Conservation (phyloP, 176 grass and related monocot genomes). For the Chloris gayana region DNA sequence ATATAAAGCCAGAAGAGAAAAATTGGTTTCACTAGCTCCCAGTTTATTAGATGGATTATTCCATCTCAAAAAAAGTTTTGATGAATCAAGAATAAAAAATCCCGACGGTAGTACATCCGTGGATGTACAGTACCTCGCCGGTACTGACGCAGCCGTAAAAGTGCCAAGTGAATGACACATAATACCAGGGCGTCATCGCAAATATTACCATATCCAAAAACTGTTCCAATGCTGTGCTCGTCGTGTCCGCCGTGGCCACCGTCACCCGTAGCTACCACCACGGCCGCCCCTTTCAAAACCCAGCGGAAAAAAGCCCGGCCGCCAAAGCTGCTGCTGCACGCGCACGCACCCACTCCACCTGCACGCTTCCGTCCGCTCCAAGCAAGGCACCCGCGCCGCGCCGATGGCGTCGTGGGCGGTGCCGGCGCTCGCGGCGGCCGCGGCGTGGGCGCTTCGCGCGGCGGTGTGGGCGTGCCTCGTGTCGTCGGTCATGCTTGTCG, state of each 20-base stretch:
- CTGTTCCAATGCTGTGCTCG: background rate
- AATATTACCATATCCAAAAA: background rate
- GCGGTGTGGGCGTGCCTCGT: conserved; percentile 70
- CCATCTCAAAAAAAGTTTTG: too few relatives aligned
- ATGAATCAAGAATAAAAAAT: too few relatives aligned
- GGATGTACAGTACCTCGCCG: too few relatives aligned
- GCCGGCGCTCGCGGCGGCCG: conserved; percentile 42
- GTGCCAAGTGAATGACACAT: background rate
- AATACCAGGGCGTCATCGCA: background rate
- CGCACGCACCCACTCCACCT: background rate
- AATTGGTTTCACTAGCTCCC: too few relatives aligned
- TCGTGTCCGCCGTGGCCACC: background rate
- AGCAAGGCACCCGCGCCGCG: conserved; percentile 21
- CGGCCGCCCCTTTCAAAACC: conserved; percentile 21
- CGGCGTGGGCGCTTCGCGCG: conserved; percentile 39
- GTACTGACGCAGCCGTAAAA: too few relatives aligned
- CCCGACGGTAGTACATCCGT: too few relatives aligned
- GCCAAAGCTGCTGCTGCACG: conserved; percentile 15
- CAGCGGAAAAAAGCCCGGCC: conserved; percentile 10
- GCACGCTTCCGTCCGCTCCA: conserved; percentile 18
- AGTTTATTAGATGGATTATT: too few relatives aligned
- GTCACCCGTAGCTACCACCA: conserved; percentile 16
- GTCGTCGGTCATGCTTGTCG: conserved; percentile 81
- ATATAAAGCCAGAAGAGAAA: too few relatives aligned
- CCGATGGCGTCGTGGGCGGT: background rate